Evolutionary conservation across 352 stramenopile genomes (phyloP), one percentile per base, ranked within the genome.

Genomic region (Globisporangium middletonii): DNA sequence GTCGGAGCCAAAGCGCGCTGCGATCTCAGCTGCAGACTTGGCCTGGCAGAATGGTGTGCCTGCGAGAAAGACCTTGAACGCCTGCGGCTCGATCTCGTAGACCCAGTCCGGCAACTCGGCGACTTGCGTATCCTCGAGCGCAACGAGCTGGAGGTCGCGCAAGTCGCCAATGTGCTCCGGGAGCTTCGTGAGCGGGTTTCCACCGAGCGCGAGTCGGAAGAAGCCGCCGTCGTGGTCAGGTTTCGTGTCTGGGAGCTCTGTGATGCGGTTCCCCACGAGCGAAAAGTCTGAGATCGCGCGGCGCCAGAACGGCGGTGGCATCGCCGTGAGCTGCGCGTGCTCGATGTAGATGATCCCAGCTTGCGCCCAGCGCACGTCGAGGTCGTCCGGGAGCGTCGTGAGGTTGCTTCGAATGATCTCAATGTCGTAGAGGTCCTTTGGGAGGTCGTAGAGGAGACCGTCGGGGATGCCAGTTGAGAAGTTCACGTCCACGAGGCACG

Each of bases 321-420:
- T 18, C 5, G 16, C 27, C 0, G 53, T 59, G n/a, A 59, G 15
- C 30, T 41, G 19, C 4, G 30, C 35, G 30, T 59, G 27, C 33
- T 59, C 53, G 15, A 59, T 18, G 42, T 13, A 59, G 16, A 59
- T 13, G 18, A 52, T 26, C 16, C 45, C 19, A 4, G 53, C 45
- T 19, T 38, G 16, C 18, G 12, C 8, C 55, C 45, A 60, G 2
- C 15, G 19, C 19, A 18, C 15, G 35, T 60, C 55, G 1, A 60
- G 46, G n/a, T 60, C 38, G 12, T 53, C 45, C 0, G 55, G 55
- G 3, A 54, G 19, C 16, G 9, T 46, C 19, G 55, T 27, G 30
- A 60, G n/a, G 30, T 54, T 60, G 30, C 30, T 54, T n/a, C 45
- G 30, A 19, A n/a, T 42, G 47, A 60, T 53, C 55, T 60, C 55